Evolutionary conservation across 805 yeast species (phyloP), one percentile per base, ranked within the genome.

Genomic region (Helenozyma baotianmanensis): DNA sequence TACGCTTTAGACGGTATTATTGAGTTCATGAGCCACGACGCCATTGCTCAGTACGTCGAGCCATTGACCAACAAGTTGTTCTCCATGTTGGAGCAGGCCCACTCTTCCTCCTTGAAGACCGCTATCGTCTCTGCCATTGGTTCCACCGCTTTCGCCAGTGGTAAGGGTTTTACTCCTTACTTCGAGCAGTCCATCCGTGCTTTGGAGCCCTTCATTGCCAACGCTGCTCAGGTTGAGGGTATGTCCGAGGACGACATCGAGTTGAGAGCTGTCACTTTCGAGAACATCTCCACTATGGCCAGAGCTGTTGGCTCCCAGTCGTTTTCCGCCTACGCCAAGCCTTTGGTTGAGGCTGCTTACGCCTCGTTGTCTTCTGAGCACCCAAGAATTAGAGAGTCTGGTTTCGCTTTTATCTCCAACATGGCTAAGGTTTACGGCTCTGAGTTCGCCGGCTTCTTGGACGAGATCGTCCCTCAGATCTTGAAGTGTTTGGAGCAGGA

Each of bases 101-200:
- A 78, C 47, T 72, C 82, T 23, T 82, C 89, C 14, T 76, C 94
- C 11, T 69, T 84, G 54, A 82, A 79, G 58, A 66, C 84, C 30
- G 85, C 86, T 39, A 80, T 84, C 53, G 96, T 92, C 39, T 84
- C 95, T 33, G 96, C 97, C 24, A 85, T 92, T 57, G 97, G 97
- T 35, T 89, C 97, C 24, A 86, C 96, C 39, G 97, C 98, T 18
- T 88, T 82, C 55, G 95, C 97, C 36, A 78, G 96, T 27, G 96
- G 97, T 62, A 80, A 80, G 50, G 74, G 83, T 24, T 92, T 85
- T 63, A 68, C 74, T 39, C 97, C 97, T 39, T 92, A 74, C 68
- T 90, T 90, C 61, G 76, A 78, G 53, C 74, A 78, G 43, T 83
- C 96, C 32, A 78, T 90, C 48, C 79, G 80, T 56, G 76, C 74